Evolutionary conservation across 164 flowering plant species (phyloP).

Genomic region (Stephania yunnanensis): DNA sequence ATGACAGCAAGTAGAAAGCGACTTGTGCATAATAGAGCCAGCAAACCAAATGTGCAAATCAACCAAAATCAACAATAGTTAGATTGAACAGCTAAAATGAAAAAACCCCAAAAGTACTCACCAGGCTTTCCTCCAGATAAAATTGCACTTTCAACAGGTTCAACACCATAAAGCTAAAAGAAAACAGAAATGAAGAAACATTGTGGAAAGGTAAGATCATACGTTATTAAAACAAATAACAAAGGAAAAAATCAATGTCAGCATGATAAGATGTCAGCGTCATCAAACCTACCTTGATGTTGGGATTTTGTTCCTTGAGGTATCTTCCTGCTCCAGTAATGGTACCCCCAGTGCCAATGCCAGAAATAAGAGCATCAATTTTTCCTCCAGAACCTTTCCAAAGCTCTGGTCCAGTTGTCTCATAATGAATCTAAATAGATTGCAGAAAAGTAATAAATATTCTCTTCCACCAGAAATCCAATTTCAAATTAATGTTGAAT

Average conservation of each 20-base stretch:
- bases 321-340: constrained; percentile 68
- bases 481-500: background rate
- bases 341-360: constrained; percentile 89
- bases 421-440: constrained; percentile 57
- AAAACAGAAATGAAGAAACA: background rate
- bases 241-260: background rate
- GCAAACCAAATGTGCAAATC: background rate
- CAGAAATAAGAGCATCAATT: constrained; percentile 65
- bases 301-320: constrained; percentile 64
- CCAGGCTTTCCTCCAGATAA: constrained; percentile 84
- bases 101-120: constrained; percentile 23
- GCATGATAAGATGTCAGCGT: background rate
- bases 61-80: background rate
- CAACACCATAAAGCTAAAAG: constrained; percentile 63
- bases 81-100: background rate
- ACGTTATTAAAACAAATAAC: background rate
- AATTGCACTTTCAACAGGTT: constrained; percentile 78
- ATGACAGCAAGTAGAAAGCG: background rate
- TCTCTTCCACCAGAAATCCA: background rate
- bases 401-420: constrained; percentile 86
- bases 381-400: constrained; percentile 71
- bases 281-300: constrained; percentile 47
- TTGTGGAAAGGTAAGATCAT: background rate
- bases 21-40: background rate
- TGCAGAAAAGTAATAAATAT: background rate